phyloP scores from a whole-genome alignment of 345 rosid species.

The Citrus cavaleriei region DNA sequence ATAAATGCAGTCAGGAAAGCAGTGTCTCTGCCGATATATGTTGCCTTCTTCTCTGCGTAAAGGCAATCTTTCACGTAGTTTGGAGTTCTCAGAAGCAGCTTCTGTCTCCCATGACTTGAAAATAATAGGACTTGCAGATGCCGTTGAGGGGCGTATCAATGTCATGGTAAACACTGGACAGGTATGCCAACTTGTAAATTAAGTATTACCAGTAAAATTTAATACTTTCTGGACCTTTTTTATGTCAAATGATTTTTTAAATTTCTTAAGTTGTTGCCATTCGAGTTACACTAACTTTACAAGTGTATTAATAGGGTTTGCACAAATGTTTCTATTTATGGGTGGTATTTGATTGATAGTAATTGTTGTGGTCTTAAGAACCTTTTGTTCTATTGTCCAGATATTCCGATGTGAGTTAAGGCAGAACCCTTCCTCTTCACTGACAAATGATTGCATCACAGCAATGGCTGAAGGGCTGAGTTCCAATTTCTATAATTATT shows the following conservation, averaged over 20 bases:
- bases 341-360: neutral
- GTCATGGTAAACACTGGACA: conserved; percentile 65
- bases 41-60: conserved; percentile 58
- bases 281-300: neutral
- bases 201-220: neutral
- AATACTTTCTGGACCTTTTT: neutral
- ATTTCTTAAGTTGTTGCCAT: neutral
- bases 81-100: conserved; percentile 45
- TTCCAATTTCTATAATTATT: conserved; percentile 60
- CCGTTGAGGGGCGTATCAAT: conserved; percentile 77
- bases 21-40: conserved; percentile 79
- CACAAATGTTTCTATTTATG: neutral
- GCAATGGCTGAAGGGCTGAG: conserved; percentile 86
- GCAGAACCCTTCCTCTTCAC: conserved; percentile 68
- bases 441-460: conserved; percentile 81
- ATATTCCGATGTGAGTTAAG: conserved; percentile 77
- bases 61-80: conserved; percentile 36
- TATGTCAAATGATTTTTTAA: neutral
- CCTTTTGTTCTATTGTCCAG: conserved; percentile 34
- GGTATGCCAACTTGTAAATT: conserved; percentile 37
- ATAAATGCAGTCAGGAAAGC: conserved; percentile 80
- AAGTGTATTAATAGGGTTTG: neutral
- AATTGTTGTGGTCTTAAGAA: neutral
- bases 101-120: conserved; percentile 53
- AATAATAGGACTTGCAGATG: conserved; percentile 78